Base-by-base conservation (phyloP, 176 grass and related monocot genomes). In the Thalia dealbata region DNA sequence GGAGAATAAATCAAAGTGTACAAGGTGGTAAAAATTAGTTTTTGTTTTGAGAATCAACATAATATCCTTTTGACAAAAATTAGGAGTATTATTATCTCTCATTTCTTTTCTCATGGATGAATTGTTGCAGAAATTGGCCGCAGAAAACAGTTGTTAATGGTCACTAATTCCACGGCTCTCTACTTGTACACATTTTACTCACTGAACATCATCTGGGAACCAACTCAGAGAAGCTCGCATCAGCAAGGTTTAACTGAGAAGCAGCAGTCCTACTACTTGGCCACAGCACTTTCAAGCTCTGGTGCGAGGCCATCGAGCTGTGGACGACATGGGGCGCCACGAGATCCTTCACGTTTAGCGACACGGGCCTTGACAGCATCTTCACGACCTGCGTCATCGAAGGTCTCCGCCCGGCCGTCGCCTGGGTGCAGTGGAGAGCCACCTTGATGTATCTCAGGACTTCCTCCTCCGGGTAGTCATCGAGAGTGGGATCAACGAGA, bases 361-460 rank as follows among this genome's bases (percentile, higher is more conserved):
- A 26, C 43, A 62, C 58, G 14, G 79, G 66, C 24, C 43, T 60
- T 26, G 78, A 82, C 51, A 88, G 73, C 76, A 73, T 48, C 60
- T 25, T 50, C 23, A 84, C 82, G 67, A 84, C 82, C 29, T 82
- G 67, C 60, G 19, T 61, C 86, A 88, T 88, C 7, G 76, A 76
- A 18, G 86, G 82, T 46, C 79, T 76, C 67, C 64, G 70, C 28
- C 51, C 15, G 3, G 86, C 75, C 71, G 67, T 10, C 14, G 43
- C 75, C 71, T 82, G 79, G 14, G 82, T 88, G 79, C 82, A 88
- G 24, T 76, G 61, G 52, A 88, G 82, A 51, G 75, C 86, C 1
- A 84, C 79, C 60, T 72, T 79, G 72, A 88, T 79, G 82, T 64
- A 79, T 28, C 78, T 71, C 14, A 88, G 65, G 29, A 69, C 82